Conservation (phyloP, 108 stramenopile species). For the Pseudonitzschia pungens region DNA sequence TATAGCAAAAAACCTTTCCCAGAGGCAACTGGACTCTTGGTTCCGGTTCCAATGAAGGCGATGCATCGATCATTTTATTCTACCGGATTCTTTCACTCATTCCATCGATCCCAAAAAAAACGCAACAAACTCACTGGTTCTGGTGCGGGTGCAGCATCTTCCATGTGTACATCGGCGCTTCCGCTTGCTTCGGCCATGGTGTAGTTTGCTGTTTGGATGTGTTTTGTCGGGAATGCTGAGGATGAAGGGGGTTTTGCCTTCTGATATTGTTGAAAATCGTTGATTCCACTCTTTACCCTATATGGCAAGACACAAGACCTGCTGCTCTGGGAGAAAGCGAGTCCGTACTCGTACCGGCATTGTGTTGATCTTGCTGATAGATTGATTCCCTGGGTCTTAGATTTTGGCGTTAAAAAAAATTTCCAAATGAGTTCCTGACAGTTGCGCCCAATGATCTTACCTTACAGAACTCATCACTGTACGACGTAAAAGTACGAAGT, state of each 20-base stretch:
- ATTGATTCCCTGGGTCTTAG: too few species aligned
- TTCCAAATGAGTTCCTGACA: too few species aligned
- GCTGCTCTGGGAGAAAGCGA: too few species aligned
- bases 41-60: not conserved
- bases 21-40: not conserved
- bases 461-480: too few species aligned
- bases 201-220: not conserved
- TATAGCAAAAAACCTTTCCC: not conserved
- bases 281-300: too few species aligned
- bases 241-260: not conserved
- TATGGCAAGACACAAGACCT: too few species aligned
- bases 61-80: not conserved
- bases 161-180: conserved; percentile 25
- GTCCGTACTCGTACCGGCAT: too few species aligned
- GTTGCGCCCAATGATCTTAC: too few species aligned
- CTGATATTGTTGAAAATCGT: too few species aligned
- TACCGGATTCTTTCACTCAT: not conserved
- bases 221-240: not conserved
- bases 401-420: too few species aligned
- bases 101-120: not conserved
- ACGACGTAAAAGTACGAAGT: too few species aligned
- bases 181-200: conserved; percentile 20
- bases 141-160: conserved; percentile 6
- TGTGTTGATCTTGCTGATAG: too few species aligned
- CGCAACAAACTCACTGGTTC: not conserved